These are phyloP conservation scores for Colletotrichum gloeosporioides DNA, from an alignment of 2,329 filamentous ascomycete genomes.

Conservation along the genomic window DNA sequence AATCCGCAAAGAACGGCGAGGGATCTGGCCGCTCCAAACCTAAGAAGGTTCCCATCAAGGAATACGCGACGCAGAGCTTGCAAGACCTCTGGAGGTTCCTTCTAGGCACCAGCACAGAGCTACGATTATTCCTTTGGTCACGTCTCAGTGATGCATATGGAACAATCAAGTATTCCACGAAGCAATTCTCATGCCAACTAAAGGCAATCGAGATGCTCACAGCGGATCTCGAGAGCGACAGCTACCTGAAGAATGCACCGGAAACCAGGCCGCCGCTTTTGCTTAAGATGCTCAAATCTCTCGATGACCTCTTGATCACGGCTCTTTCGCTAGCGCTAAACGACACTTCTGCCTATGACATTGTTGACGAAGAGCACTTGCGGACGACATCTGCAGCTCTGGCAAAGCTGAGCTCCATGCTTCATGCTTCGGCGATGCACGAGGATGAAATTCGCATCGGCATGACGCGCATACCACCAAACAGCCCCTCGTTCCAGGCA, in stretches of 20 bases:
- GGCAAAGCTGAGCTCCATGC: slow-evolving; percentile 71
- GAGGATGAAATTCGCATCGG: slow-evolving; percentile 88
- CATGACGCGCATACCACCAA: slow-evolving; percentile 65
- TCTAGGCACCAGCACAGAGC: slow-evolving; percentile 77
- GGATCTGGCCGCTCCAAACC: slow-evolving; percentile 13
- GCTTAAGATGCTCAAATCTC: slow-evolving; percentile 76
- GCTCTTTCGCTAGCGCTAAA: slow-evolving; percentile 73
- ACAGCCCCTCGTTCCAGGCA: slow-evolving; percentile 59
- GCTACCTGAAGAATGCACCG: slow-evolving; percentile 63
- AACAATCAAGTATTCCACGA: slow-evolving; percentile 83
- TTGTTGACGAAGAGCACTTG: slow-evolving; percentile 81
- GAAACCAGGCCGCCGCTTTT: slow-evolving; percentile 74
- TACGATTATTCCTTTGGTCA: slow-evolving; percentile 89
- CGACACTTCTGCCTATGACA: slow-evolving; percentile 76
- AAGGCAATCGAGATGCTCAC: slow-evolving; percentile 86
- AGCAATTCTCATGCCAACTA: slow-evolving; percentile 86
- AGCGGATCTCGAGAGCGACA: slow-evolving; percentile 63
- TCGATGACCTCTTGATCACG: slow-evolving; percentile 78
- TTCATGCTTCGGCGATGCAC: slow-evolving; percentile 81
- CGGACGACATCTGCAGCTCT: slow-evolving; percentile 75
- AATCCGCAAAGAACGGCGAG: slow-evolving; percentile 16
- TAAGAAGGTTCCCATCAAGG: slow-evolving; percentile 46
- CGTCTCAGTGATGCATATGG: slow-evolving; percentile 89
- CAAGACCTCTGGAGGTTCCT: slow-evolving; percentile 88
- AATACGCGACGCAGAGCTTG: slow-evolving; percentile 62